phyloP scores from a whole-genome alignment of 139 green algal genomes.

The Coccomyxa sp. region DNA sequence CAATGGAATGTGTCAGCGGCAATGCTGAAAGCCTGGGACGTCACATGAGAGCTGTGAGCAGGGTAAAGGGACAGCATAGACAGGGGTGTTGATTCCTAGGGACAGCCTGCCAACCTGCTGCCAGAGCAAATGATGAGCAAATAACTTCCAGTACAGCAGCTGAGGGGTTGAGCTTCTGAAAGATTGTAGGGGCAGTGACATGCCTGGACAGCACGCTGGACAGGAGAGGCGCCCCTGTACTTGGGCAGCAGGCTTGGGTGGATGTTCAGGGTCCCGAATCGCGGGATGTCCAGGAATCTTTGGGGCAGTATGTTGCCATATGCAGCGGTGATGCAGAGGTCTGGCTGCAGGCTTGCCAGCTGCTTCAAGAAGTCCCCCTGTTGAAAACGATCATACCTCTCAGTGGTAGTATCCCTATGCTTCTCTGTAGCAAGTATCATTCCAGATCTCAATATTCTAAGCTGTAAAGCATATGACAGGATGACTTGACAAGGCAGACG shows the following conservation, averaged over 20 bases:
- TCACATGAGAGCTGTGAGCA: too few relatives aligned
- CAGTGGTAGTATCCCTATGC: background rate
- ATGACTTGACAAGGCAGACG: background rate
- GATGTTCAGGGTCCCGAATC: constrained; percentile 92
- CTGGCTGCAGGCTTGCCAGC: constrained; percentile 63
- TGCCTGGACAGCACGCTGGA: constrained; percentile 75
- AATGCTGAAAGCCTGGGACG: too few relatives aligned
- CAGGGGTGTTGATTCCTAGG: too few relatives aligned
- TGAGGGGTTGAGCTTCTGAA: too few relatives aligned
- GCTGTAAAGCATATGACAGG: background rate
- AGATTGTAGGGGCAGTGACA: background rate
- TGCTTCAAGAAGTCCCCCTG: constrained; percentile 67
- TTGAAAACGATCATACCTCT: background rate
- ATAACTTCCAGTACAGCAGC: too few relatives aligned
- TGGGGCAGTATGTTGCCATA: constrained; percentile 96
- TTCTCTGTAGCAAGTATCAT: background rate
- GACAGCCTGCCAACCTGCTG: too few relatives aligned
- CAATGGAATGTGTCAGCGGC: too few relatives aligned
- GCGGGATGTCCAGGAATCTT: constrained; percentile 84
- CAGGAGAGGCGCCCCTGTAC: constrained; percentile 93
- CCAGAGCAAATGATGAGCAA: too few relatives aligned
- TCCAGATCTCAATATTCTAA: background rate
- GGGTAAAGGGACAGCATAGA: too few relatives aligned
- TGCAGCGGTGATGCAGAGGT: constrained; percentile 93
- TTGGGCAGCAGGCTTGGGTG: constrained; percentile 90